Conservation (phyloP, 805 yeast genomes). For the Pichia eremophila region DNA sequence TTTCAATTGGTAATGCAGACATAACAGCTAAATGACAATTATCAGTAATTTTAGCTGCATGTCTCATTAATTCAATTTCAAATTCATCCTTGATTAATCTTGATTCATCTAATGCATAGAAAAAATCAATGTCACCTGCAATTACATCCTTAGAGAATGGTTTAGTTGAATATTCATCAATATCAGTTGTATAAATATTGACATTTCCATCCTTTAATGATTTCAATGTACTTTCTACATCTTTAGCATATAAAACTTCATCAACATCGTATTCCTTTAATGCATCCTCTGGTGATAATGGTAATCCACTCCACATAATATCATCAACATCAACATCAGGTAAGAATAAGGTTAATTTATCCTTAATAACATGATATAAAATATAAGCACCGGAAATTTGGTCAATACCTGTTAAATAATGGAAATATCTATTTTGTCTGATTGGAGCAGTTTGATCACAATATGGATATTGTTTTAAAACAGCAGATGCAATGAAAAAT, state of each 20-base stretch:
- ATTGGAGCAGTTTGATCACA: conserved; percentile 72
- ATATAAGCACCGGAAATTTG: conserved; percentile 65
- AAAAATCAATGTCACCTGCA: conserved; percentile 39
- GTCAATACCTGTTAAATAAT: conserved; percentile 74
- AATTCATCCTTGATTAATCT: conserved; percentile 76
- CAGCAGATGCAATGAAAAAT: conserved; percentile 55
- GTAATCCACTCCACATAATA: conserved; percentile 94
- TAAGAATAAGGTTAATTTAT: conserved; percentile 59
- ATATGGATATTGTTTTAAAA: conserved; percentile 52
- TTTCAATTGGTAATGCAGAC: conserved; percentile 84
- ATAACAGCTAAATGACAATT: conserved; percentile 84
- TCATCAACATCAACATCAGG: conserved; percentile 84
- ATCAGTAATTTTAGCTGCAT: conserved; percentile 80
- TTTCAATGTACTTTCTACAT: conserved; percentile 32
- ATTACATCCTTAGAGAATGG: conserved; percentile 29
- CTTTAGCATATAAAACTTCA: conserved; percentile 56
- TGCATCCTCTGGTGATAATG: conserved; percentile 62
- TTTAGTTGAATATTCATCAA: conserved; percentile 34
- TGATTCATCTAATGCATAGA: conserved; percentile 78
- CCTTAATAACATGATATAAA: conserved; percentile 43
- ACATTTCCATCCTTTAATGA: conserved; percentile 21
- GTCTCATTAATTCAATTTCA: conserved; percentile 67
- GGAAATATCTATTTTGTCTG: conserved; percentile 88
- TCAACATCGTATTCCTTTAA: conserved; percentile 65
- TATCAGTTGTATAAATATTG: conserved; percentile 44